These are phyloP conservation scores for Galium porrigens DNA, from an alignment of 305 asterid species.

Conservation along the genomic window DNA sequence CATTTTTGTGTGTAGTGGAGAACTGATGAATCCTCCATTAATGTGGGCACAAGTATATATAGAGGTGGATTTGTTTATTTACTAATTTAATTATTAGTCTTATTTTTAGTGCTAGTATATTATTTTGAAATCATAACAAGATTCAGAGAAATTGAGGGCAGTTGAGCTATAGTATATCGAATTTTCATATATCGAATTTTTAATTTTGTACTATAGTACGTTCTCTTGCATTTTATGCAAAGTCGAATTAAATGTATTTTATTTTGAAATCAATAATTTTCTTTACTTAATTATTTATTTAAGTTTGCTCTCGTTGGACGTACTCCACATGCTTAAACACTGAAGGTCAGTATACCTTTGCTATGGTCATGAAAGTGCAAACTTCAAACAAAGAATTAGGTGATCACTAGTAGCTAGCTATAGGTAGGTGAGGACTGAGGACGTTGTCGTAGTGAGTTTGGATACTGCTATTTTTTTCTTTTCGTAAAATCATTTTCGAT, in stretches of 20 bases:
- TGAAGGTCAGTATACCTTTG: not conserved
- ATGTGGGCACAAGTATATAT: not conserved
- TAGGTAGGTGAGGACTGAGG: not conserved
- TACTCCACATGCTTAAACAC: not conserved
- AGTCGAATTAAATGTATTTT: too few species aligned
- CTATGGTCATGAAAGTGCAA: not conserved
- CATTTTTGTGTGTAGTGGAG: conserved; percentile 11
- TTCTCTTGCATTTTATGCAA: too few species aligned
- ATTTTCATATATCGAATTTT: too few species aligned
- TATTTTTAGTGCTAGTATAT: too few species aligned
- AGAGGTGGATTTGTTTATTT: conserved; percentile 1
- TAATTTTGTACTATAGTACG: too few species aligned
- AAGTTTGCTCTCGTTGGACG: not conserved
- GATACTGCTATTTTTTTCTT: not conserved
- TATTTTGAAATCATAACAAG: too few species aligned
- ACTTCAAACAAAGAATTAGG: not conserved
- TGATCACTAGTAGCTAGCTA: too few species aligned
- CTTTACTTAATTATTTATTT: not conserved
- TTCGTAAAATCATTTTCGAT: too few species aligned
- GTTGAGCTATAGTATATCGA: too few species aligned
- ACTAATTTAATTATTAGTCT: not conserved
- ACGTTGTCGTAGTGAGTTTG: not conserved
- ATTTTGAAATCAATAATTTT: not conserved
- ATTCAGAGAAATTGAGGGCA: too few species aligned
- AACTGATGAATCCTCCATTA: not conserved